A percentile compares a stretch with the other conserved stretches of the same genome.
phyloP scores from a whole-genome alignment of 257 asterid genomes.

The Jacaranda mimosifolia region DNA sequence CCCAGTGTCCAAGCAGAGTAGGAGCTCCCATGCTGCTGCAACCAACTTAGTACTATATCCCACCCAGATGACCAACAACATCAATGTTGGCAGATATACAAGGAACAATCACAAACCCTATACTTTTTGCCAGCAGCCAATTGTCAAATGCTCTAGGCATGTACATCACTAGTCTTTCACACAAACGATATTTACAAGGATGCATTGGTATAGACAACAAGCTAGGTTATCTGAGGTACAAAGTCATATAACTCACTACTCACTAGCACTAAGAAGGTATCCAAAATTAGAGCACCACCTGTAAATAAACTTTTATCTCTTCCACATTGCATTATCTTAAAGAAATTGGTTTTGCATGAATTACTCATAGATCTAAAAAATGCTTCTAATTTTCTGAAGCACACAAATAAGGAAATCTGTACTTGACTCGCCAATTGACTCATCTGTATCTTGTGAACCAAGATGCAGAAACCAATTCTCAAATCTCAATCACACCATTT shows the following conservation, averaged over 20 bases:
- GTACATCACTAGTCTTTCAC: background rate
- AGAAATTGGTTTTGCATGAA: constrained; percentile 13
- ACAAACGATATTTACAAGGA: background rate
- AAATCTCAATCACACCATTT: background rate
- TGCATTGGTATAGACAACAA: background rate
- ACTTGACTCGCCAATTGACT: background rate
- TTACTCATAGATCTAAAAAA: background rate
- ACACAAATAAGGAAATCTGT: background rate
- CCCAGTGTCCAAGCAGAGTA: constrained; percentile 7
- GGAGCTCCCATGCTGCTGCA: background rate
- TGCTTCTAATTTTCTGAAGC: constrained; percentile 5
- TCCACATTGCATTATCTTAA: background rate
- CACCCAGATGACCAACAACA: background rate
- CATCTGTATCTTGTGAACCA: constrained; percentile 2
- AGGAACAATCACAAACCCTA: background rate
- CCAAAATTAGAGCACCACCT: background rate
- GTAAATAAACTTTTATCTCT: background rate
- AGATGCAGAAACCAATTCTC: background rate
- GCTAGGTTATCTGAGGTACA: background rate
- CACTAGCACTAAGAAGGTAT: background rate
- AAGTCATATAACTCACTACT: background rate
- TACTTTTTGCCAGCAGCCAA: background rate
- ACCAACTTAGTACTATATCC: constrained; percentile 2
- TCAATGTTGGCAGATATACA: constrained; percentile 8
- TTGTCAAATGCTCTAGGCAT: background rate